A percentile compares a stretch with the other conserved stretches of the same genome.
Conservation (phyloP, 306 rosid genomes). For the Sophora flavescens region DNA sequence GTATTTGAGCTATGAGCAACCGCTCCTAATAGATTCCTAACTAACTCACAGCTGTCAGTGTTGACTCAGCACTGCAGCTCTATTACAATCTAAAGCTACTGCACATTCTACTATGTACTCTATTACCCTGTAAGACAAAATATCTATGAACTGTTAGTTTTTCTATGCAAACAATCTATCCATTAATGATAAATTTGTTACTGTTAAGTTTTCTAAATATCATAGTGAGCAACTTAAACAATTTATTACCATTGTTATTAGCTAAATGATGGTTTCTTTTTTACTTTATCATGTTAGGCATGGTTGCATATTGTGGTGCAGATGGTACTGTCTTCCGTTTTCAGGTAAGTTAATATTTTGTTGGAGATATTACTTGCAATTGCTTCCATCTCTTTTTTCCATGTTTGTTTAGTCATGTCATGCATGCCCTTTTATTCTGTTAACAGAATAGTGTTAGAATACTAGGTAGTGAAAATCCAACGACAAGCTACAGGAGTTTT, state of each 20-base stretch:
- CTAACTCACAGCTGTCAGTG: too few relatives aligned
- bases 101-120: too few relatives aligned
- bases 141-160: slow-evolving; percentile 2
- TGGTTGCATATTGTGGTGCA: slow-evolving; percentile 86
- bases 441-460: too few relatives aligned
- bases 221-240: slow-evolving; percentile 15
- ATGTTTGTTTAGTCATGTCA: not conserved
- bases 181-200: slow-evolving; percentile 6
- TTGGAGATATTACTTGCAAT: slow-evolving; percentile 38
- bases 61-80: too few relatives aligned
- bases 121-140: slow-evolving; percentile 2
- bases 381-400: slow-evolving; percentile 1
- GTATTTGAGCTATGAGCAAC: too few relatives aligned
- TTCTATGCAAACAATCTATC: slow-evolving; percentile 2
- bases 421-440: not conserved
- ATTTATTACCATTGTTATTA: not conserved
- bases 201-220: slow-evolving; percentile 20
- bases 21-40: too few relatives aligned
- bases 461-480: too few relatives aligned
- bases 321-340: slow-evolving; percentile 82
- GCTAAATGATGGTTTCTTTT: slow-evolving; percentile 18
- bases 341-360: slow-evolving; percentile 64
- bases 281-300: slow-evolving; percentile 62
- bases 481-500: too few relatives aligned
- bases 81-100: too few relatives aligned